These are phyloP conservation scores for Phytophthora pisi DNA, from an alignment of 352 stramenopile species.

Conservation along the genomic window DNA sequence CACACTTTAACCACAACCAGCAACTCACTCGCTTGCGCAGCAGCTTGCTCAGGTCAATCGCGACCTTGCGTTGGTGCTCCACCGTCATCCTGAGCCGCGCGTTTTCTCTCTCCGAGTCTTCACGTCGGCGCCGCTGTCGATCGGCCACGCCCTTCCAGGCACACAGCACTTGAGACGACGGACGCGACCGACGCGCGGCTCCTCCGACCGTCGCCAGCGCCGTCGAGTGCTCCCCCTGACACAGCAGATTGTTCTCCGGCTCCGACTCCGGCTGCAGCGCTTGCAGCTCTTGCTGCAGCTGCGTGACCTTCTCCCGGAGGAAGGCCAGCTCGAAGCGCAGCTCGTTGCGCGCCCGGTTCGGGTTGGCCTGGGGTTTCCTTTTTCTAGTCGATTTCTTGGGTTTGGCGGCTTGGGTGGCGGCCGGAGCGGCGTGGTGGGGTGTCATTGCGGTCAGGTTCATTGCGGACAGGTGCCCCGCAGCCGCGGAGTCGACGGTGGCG, in stretches of 20 bases:
- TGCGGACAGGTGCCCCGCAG: background rate
- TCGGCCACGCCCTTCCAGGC: conserved; percentile 38
- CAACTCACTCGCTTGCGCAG: conserved; percentile 24
- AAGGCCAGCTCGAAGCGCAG: conserved; percentile 72
- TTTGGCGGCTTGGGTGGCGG: conserved; percentile 1
- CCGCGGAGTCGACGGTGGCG: conserved; percentile 7
- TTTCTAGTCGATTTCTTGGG: conserved; percentile 25
- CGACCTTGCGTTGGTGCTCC: conserved; percentile 40
- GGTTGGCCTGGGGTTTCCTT: conserved; percentile 37
- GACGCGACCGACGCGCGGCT: conserved; percentile 4
- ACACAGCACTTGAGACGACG: conserved; percentile 31
- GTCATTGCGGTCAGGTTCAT: background rate
- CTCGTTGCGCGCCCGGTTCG: conserved; percentile 38
- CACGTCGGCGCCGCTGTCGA: conserved; percentile 37
- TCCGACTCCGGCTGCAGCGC: conserved; percentile 26
- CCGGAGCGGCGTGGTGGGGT: background rate
- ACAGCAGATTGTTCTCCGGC: conserved; percentile 17
- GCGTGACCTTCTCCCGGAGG: conserved; percentile 72
- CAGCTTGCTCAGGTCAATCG: conserved; percentile 31
- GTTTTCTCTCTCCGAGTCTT: conserved; percentile 49
- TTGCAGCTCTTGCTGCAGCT: conserved; percentile 60
- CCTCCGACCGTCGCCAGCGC: conserved; percentile 4
- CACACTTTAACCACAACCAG: background rate
- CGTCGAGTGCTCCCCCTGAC: conserved; percentile 7
- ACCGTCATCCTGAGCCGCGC: conserved; percentile 44